A percentile compares a stretch with the other conserved stretches of the same genome.
phyloP scores from a whole-genome alignment of 495 filamentous ascomycete species.

The Aspergillus campestris region DNA sequence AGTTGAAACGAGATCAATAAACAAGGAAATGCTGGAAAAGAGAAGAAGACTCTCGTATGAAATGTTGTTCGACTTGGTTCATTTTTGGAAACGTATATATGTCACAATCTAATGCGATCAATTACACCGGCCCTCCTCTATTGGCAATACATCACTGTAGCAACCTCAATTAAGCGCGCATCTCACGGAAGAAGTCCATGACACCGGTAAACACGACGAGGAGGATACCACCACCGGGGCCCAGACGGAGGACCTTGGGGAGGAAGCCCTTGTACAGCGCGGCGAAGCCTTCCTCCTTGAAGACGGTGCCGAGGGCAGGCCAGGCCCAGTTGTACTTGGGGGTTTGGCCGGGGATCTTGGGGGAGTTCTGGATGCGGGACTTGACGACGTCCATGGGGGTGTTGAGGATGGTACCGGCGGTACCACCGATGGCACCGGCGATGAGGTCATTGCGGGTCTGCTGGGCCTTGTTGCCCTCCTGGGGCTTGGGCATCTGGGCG shows the following conservation, averaged over 20 bases:
- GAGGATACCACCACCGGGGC: conserved; percentile 85
- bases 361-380: conserved; percentile 88
- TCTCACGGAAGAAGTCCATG: conserved; percentile 79
- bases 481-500: conserved; percentile 64
- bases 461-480: conserved; percentile 60
- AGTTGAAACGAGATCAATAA: too few species aligned
- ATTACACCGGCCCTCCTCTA: too few species aligned
- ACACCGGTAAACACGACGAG: conserved; percentile 88
- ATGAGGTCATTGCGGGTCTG: conserved; percentile 82
- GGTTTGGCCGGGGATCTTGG: conserved; percentile 64
- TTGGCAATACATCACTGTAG: background rate
- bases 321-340: conserved; percentile 99
- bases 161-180: conserved; percentile 26
- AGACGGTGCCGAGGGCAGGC: conserved; percentile 72
- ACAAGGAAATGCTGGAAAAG: too few species aligned
- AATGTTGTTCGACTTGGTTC: too few species aligned
- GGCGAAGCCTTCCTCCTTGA: conserved; percentile 85
- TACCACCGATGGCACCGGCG: conserved; percentile 80
- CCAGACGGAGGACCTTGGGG: conserved; percentile 85
- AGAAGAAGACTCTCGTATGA: too few species aligned
- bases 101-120: too few species aligned
- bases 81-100: too few species aligned
- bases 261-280: conserved; percentile 97
- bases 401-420: conserved; percentile 87
- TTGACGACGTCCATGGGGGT: conserved; percentile 98